Evolutionary conservation across 78 protist species (phyloP).

Genomic region (Dictyostelium capitatum): DNA sequence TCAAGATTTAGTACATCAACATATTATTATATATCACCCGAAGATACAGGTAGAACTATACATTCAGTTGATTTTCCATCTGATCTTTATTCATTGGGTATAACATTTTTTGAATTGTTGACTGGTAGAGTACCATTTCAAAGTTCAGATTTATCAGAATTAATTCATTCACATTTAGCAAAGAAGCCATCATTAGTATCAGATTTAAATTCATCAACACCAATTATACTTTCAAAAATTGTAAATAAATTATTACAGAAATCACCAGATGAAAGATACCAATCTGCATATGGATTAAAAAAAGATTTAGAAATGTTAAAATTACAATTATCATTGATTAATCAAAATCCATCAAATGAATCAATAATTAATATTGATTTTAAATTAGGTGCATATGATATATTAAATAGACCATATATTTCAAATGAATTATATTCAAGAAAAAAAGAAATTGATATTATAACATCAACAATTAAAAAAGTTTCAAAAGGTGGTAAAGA

Average conservation of each 20-base stretch:
- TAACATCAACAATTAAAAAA: slow-evolving; percentile 20
- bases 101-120: slow-evolving; percentile 56
- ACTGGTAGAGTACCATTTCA: slow-evolving; percentile 70
- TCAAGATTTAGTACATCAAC: slow-evolving; percentile 38
- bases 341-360: neutral
- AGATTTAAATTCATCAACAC: slow-evolving; percentile 42
- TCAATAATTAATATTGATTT: slow-evolving; percentile 18
- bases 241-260: slow-evolving; percentile 54
- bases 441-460: slow-evolving; percentile 36
- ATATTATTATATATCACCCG: slow-evolving; percentile 66
- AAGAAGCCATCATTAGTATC: slow-evolving; percentile 47
- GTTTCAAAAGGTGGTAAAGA: slow-evolving; percentile 67
- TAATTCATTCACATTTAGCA: slow-evolving; percentile 61
- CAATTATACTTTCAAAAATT: slow-evolving; percentile 42
- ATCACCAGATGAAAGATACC: slow-evolving; percentile 76
- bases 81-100: slow-evolving; percentile 63
- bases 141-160: slow-evolving; percentile 55
- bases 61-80: slow-evolving; percentile 36
- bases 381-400: slow-evolving; percentile 44
- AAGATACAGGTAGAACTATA: slow-evolving; percentile 68
- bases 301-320: slow-evolving; percentile 65
- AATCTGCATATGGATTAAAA: slow-evolving; percentile 58
- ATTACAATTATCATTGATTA: slow-evolving; percentile 18
- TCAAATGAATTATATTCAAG: slow-evolving; percentile 72
- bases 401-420: slow-evolving; percentile 54